Base-by-base conservation (phyloP, 108 stramenopile genomes). In the Epipyxis sp. region DNA sequence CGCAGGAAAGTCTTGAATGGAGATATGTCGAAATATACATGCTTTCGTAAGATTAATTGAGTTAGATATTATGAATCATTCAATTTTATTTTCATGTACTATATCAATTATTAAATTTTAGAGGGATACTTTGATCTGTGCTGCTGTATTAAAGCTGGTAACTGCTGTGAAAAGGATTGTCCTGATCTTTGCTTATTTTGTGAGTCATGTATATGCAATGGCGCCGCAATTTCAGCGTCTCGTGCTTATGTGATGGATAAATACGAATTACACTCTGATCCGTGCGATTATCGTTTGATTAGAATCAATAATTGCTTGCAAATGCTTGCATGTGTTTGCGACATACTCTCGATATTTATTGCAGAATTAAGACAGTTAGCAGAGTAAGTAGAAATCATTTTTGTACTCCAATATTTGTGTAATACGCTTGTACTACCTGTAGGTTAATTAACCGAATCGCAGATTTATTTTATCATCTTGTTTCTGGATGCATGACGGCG, bases 221-320 rank as follows among this genome's bases (percentile, higher is more conserved):
- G 44, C 25, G 61, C 41, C 54, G 16, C 76, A 20, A 32, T 79
- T 0, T 79, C 78, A 0, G 39, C 82, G n/a, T 77, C 82, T 50
- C 69, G 82, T 35, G 42, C 77, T 20, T 59, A 74, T 27, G 43
- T 81, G 39, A 77, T 78, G 81, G 81, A 81, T 3, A 37, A 77
- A 37, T 78, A 78, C 40, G 10, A 35, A 20, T 58, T 81, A 20
- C 32, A 32, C 16, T 78, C 77, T 34, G 78, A 69, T 54, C 79
- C 79, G 3, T 83, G 79, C 74, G 82, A 82, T 69, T 78, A 82
- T 78, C 78, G 82, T 45, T 29, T 83, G 44, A 79, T 83, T 76
- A 78, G 82, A 34, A 76, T 79, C 82, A 83, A 80, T 78, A 83
- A 83, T 78, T 83, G 68, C 78, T 30, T 83, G 30, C 82, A 83